Base-by-base conservation (phyloP, 2,329 filamentous ascomycete genomes). In the Neoascochyta sp. region DNA sequence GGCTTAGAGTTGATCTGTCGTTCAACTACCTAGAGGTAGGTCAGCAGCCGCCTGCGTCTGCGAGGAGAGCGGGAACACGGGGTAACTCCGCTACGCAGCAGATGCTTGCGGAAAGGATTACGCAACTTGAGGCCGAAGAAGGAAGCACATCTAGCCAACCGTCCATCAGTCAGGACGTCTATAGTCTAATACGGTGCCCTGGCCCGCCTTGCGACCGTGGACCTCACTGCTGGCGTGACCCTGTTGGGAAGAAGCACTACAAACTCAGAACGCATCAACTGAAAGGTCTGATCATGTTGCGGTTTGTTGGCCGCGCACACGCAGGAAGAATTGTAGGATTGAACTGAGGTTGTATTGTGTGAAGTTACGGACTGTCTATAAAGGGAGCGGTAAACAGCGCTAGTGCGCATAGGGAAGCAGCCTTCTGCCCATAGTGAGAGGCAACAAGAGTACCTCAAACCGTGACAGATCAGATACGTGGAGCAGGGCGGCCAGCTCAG, bases 211-310 rank as follows among this genome's bases (percentile, higher is more conserved):
- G 46, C 33, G 24, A 51, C 23, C 38, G 43, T 23, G 47, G 51
- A 14, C 48, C 48, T 21, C 44, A 62, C 34, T 64, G 51, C 44
- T 65, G 49, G 59, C 37, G 45, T 22, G 52, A 64, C 34, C 52
- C 53, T 12, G 11, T 43, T 16, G 32, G 45, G 35, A 43, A 61
- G 50, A 52, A 63, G 45, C 53, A 65, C 37, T 53, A 62, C 27
- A 54, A 41, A 32, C 48, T 64, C 1, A 47, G 30, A 19, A 51
- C 43, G 12, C 44, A 50, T 27, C 47, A 61, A 33, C 36, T 63
- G 8, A 59, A 41, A 39, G 39, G 22, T 16, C 44, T 64, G 30
- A 34, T 63, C 17, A 41, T n/a, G n/a, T n/a, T n/a, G n/a, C n/a
- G n/a, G n/a, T n/a, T n/a, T n/a, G n/a, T n/a, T n/a, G n/a, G n/a